phyloP scores from a whole-genome alignment of 2,329 filamentous ascomycete species.

The Hymenoscyphus infarciens region DNA sequence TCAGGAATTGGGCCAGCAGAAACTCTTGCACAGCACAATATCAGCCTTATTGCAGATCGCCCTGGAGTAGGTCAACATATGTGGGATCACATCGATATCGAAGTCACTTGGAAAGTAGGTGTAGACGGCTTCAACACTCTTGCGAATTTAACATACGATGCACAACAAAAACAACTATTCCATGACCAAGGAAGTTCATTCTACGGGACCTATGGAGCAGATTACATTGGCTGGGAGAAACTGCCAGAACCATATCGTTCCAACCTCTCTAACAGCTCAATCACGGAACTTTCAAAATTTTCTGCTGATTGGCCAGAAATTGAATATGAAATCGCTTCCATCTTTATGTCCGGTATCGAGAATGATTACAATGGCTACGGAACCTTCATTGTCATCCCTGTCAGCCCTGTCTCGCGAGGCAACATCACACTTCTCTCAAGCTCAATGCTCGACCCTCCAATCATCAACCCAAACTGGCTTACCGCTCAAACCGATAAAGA shows the following conservation, averaged over 20 bases:
- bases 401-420: constrained; percentile 41
- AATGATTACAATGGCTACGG: not conserved
- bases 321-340: constrained; percentile 9
- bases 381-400: constrained; percentile 28
- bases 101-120: constrained; percentile 5
- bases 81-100: constrained; percentile 37
- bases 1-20: constrained; percentile 39
- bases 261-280: not conserved
- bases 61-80: constrained; percentile 49
- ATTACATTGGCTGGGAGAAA: constrained; percentile 21
- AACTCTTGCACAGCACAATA: constrained; percentile 43
- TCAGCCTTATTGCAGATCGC: constrained; percentile 43
- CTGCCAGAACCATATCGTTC: constrained; percentile 7
- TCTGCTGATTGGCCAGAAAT: constrained; percentile 12
- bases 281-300: constrained; percentile 4
- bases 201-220: not conserved
- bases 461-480: constrained; percentile 44
- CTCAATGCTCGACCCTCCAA: constrained; percentile 36
- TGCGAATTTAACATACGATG: not conserved
- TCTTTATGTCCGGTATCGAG: not conserved
- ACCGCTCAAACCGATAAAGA: constrained; percentile 41
- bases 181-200: not conserved
- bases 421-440: constrained; percentile 40
- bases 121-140: constrained; percentile 6
- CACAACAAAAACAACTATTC: not conserved